A percentile compares a stretch with the other conserved stretches of the same genome.
Evolutionary conservation across 352 stramenopile species (phyloP).

Genomic region (Globisporangium parvum): DNA sequence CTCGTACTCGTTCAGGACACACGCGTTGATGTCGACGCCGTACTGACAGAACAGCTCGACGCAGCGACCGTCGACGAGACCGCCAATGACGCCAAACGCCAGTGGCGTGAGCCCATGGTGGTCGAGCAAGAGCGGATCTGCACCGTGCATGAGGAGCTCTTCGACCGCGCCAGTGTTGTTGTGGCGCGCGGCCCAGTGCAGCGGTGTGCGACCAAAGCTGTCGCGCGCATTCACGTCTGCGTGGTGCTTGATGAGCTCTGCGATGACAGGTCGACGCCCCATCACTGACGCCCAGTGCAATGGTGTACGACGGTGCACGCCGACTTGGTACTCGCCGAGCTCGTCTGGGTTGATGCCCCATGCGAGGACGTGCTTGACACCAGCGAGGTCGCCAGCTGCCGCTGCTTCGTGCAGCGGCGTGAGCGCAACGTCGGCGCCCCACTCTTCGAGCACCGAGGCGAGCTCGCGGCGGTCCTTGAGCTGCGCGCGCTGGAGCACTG

Average conservation of each 20-base stretch:
- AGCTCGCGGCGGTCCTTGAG: conserved; percentile 55
- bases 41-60: conserved; percentile 50
- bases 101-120: conserved; percentile 60
- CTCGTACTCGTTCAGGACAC: conserved; percentile 36
- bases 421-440: conserved; percentile 69
- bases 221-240: conserved; percentile 64
- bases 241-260: conserved; percentile 33
- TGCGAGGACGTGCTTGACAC: conserved; percentile 46
- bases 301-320: conserved; percentile 50
- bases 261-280: conserved; percentile 45
- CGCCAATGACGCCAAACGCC: conserved; percentile 51
- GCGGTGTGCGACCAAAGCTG: conserved; percentile 42
- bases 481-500: conserved; percentile 63
- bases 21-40: conserved; percentile 43
- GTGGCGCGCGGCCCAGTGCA: conserved; percentile 76
- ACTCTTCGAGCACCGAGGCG: conserved; percentile 54
- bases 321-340: conserved; percentile 66
- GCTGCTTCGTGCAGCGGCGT: conserved; percentile 69
- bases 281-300: conserved; percentile 77
- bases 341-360: conserved; percentile 50
- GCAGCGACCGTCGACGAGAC: conserved; percentile 33
- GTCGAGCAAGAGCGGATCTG: conserved; percentile 48
- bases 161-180: conserved; percentile 53
- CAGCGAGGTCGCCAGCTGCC: conserved; percentile 44
- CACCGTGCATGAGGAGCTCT: conserved; percentile 41